A percentile compares a stretch with the other conserved stretches of the same genome.
Evolutionary conservation across 306 rosid species (phyloP).

Genomic region (Prinsepia uniflora): DNA sequence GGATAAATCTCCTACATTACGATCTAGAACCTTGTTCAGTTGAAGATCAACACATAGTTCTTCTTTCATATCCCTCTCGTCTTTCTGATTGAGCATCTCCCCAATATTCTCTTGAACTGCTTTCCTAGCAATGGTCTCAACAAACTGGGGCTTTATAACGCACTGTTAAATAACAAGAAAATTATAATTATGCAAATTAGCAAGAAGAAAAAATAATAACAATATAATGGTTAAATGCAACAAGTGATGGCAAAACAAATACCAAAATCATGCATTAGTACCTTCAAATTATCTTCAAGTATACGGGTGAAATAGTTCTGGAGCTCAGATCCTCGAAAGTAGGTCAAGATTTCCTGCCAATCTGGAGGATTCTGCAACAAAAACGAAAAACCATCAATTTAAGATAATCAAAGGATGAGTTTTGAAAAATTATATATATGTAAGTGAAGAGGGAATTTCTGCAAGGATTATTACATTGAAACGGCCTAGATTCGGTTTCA

Average conservation of each 20-base stretch:
- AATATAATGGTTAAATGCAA: neutral
- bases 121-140: constrained; percentile 82
- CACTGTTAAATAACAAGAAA: constrained; percentile 44
- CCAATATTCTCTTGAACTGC: constrained; percentile 98
- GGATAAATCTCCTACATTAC: constrained; percentile 91
- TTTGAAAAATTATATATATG: constrained; percentile 1
- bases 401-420: neutral
- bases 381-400: neutral
- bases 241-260: too few species aligned
- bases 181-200: constrained; percentile 7
- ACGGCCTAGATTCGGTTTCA: constrained; percentile 94
- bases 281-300: constrained; percentile 93
- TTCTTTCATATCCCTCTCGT: constrained; percentile 70
- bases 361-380: constrained; percentile 84
- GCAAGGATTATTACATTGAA: constrained; percentile 53
- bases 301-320: constrained; percentile 94
- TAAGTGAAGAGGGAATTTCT: neutral
- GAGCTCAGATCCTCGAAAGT: constrained; percentile 93
- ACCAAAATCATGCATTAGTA: constrained; percentile 8
- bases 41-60: constrained; percentile 77
- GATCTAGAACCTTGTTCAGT: constrained; percentile 92
- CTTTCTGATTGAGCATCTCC: constrained; percentile 82
- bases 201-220: neutral
- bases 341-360: constrained; percentile 94
- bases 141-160: constrained; percentile 96